A percentile compares a stretch with the other conserved stretches of the same genome.
phyloP scores from a whole-genome alignment of 2,329 filamentous ascomycete species.

The Ustulina deusta region DNA sequence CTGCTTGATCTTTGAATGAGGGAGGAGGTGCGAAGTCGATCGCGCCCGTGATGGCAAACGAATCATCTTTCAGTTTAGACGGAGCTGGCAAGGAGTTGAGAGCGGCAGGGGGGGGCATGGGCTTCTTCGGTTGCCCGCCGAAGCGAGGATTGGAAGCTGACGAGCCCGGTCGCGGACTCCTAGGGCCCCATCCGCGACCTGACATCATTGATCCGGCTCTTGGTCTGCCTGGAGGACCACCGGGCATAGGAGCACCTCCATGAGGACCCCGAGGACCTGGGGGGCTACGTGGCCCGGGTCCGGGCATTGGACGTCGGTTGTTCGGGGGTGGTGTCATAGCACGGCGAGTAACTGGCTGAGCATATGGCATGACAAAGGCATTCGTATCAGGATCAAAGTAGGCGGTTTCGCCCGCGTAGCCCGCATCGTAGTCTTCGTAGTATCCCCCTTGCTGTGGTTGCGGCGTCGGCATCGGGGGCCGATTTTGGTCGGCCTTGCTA shows the following conservation, averaged over 20 bases:
- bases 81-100: constrained; percentile 86
- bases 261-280: constrained; percentile 47
- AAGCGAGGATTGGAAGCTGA: constrained; percentile 62
- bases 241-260: constrained; percentile 57
- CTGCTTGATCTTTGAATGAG: constrained; percentile 72
- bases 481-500: constrained; percentile 52
- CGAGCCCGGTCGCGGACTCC: constrained; percentile 52
- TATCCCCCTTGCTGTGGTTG: constrained; percentile 57
- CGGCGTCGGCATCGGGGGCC: constrained; percentile 40
- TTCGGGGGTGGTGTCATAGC: constrained; percentile 94
- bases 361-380: constrained; percentile 83
- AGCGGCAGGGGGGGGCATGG: constrained; percentile 76
- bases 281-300: constrained; percentile 48
- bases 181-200: constrained; percentile 50
- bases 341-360: constrained; percentile 85
- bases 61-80: constrained; percentile 84
- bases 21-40: constrained; percentile 89
- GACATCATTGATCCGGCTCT: constrained; percentile 58
- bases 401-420: constrained; percentile 75
- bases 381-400: constrained; percentile 76
- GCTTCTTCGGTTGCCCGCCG: constrained; percentile 56
- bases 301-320: constrained; percentile 52
- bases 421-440: constrained; percentile 80
- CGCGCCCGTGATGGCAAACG: constrained; percentile 74
- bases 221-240: constrained; percentile 62